Evolutionary conservation across 2,329 filamentous ascomycete species (phyloP), one percentile per base, ranked within the genome.

Genomic region (Arthrobotrys sinensis): DNA sequence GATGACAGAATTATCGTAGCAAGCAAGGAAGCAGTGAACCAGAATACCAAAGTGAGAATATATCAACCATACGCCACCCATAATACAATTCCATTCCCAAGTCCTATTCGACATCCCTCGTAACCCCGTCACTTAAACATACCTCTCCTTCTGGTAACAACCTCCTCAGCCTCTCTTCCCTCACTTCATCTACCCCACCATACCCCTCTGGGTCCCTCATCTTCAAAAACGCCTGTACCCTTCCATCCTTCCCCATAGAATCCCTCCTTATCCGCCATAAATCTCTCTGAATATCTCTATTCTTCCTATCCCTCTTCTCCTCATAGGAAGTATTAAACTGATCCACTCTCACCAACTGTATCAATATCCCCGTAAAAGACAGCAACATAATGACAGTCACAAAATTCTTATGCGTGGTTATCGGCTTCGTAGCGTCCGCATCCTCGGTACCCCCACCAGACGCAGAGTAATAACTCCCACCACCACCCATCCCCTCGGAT

Each of bases 211-310:
- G 88, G 82, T 96, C 92, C 80, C 93, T 87, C 76, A 92, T 89
- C 82, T 90, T 89, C 75, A 98, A 80, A 82, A 98, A 98, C 68
- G 86, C 90, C 80, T 93, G 89, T 45, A 98, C 91, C 65, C 93
- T 88, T 82, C 90, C 90, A 79, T 92, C 88, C 67, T 88, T 87
- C 82, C 85, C 85, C 78, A 87, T 85, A 69, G 89, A 86, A 81
- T 87, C 84, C 82, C 88, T 86, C 80, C 88, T 87, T 75, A 86
- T 86, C 64, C 85, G 86, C 82, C 90, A 86, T 55, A 90, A 85
- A 75, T 90, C 88, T 76, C 88, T 89, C 62, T 92, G 91, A 40
- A 90, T 90, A 73, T 89, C 87, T 76, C 92, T 88, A 81, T 92
- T 89, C 68, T 91, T 86, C 48, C 90, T 88, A 81, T 90, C 90